Evolutionary conservation across 257 asterid genomes (phyloP).

Genomic region (Linderniella brevidens): DNA sequence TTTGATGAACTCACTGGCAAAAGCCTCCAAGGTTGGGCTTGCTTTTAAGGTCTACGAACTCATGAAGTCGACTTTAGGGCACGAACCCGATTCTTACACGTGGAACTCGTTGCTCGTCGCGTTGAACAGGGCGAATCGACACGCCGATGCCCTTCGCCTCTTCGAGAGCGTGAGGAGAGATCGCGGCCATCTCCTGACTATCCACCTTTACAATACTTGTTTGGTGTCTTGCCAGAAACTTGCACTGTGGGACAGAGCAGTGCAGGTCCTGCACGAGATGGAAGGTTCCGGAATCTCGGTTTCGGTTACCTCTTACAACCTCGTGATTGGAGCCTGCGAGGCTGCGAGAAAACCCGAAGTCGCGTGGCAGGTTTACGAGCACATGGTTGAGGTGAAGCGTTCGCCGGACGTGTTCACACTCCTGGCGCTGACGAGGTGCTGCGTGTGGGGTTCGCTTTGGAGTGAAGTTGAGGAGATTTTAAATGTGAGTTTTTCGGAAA

Average conservation of each 20-base stretch:
- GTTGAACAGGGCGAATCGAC: conserved; percentile 40
- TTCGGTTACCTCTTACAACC: conserved; percentile 59
- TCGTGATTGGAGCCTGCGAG: conserved; percentile 89
- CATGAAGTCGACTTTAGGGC: conserved; percentile 43
- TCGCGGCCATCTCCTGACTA: conserved; percentile 23
- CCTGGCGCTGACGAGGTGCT: conserved; percentile 51
- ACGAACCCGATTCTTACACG: conserved; percentile 71
- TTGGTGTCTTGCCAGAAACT: conserved; percentile 70
- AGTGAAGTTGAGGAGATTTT: conserved; percentile 49
- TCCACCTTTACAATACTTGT: conserved; percentile 49
- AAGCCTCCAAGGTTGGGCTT: conserved; percentile 43
- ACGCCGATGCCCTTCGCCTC: conserved; percentile 43
- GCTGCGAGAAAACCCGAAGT: conserved; percentile 56
- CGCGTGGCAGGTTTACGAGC: conserved; percentile 63
- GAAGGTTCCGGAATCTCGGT: conserved; percentile 39
- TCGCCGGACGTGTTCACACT: conserved; percentile 61
- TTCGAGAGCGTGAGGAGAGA: conserved; percentile 43
- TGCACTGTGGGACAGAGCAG: conserved; percentile 63
- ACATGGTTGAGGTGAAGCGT: conserved; percentile 38
- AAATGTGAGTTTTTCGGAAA: conserved; percentile 27
- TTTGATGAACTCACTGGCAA: conserved; percentile 55
- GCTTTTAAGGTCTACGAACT: conserved; percentile 44
- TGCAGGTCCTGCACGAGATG: conserved; percentile 72
- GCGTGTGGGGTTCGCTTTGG: conserved; percentile 83
- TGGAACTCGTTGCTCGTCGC: conserved; percentile 80